These are phyloP conservation scores for Lecanicillium sp. DNA, from an alignment of 2,329 filamentous ascomycete genomes.

Conservation along the genomic window DNA sequence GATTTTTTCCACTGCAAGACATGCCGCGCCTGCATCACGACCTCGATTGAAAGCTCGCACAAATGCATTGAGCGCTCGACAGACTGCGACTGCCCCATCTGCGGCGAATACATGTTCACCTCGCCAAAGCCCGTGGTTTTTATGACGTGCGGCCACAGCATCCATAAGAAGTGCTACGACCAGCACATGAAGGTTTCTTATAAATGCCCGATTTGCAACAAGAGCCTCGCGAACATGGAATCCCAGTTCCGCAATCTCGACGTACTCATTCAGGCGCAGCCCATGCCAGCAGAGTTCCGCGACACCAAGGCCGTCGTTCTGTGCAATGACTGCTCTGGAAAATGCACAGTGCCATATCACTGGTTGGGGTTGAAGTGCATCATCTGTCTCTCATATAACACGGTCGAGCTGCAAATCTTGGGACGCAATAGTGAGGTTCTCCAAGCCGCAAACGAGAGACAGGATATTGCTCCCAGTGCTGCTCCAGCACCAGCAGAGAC, in stretches of 20 bases:
- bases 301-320: constrained; percentile 77
- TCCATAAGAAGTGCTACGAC: constrained; percentile 84
- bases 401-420: constrained; percentile 57
- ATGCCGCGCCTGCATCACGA: constrained; percentile 91
- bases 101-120: constrained; percentile 93
- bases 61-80: constrained; percentile 92
- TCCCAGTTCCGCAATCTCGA: constrained; percentile 88
- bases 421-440: constrained; percentile 32
- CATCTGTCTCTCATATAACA: constrained; percentile 65
- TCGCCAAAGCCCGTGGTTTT: constrained; percentile 84
- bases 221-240: constrained; percentile 97
- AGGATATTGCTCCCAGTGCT: constrained; percentile 11
- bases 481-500: neutral
- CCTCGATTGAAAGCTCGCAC: constrained; percentile 76
- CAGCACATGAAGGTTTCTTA: constrained; percentile 86
- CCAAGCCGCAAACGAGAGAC: constrained; percentile 22
- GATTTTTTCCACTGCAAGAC: constrained; percentile 99
- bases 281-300: constrained; percentile 81
- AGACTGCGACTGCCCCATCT: constrained; percentile 95
- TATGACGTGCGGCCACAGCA: constrained; percentile 93
- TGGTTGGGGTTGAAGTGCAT: constrained; percentile 91
- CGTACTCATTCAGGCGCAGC: constrained; percentile 77
- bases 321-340: constrained; percentile 92
- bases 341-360: constrained; percentile 81
- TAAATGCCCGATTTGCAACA: constrained; percentile 94